Evolutionary conservation across 1,139 yeast species (phyloP).

Genomic region (Yamadazyma diddensiae): DNA sequence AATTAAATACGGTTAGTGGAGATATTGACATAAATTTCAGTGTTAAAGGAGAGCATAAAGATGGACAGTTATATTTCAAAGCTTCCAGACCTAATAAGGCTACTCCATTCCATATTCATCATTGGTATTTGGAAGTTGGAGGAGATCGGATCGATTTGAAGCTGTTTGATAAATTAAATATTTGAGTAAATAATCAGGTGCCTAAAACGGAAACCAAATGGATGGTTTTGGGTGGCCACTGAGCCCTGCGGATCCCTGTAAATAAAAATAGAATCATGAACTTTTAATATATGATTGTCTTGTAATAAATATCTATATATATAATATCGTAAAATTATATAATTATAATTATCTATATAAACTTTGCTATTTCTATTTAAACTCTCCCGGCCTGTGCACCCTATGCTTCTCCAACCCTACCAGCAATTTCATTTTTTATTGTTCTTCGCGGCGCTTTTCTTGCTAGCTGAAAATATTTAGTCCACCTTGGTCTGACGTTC

Average conservation of each 20-base stretch:
- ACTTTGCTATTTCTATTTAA: no score
- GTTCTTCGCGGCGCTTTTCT: no score
- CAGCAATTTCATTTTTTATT: no score
- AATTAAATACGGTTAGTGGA: slow-evolving; percentile 79
- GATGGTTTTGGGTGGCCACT: no score
- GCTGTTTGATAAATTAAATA: slow-evolving; percentile 5
- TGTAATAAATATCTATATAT: no score
- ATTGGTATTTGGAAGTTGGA: slow-evolving; percentile 53
- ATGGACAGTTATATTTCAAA: slow-evolving; percentile 51
- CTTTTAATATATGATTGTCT: background rate
- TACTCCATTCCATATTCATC: slow-evolving; percentile 58
- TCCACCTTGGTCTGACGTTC: no score
- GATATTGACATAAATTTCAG: slow-evolving; percentile 68
- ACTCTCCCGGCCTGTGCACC: no score
- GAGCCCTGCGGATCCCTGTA: background rate
- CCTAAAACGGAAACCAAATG: background rate
- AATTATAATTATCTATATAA: no score
- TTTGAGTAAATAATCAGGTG: slow-evolving; percentile 1
- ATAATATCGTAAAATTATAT: no score
- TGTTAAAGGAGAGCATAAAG: slow-evolving; percentile 60
- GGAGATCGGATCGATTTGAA: slow-evolving; percentile 44
- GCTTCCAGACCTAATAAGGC: slow-evolving; percentile 58
- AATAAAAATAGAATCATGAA: background rate
- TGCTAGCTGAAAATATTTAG: no score
- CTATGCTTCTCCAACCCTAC: no score